Evolutionary conservation across 2,329 filamentous ascomycete species (phyloP).

Genomic region (Neocucurbitaria cava): DNA sequence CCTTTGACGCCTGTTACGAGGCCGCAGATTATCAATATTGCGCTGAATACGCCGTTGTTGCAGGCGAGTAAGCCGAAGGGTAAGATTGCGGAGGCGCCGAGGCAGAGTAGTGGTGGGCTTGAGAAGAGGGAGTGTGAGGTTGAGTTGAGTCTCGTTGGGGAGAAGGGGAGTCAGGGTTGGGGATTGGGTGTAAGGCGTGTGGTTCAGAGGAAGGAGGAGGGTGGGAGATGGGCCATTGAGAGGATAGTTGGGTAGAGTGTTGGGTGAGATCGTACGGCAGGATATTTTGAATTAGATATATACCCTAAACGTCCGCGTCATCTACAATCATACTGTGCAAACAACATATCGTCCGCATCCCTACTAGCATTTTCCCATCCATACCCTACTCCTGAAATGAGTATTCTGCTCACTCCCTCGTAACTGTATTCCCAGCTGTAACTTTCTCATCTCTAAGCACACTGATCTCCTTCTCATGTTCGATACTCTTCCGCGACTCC

Average conservation of each 20-base stretch:
- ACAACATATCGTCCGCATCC: too few relatives aligned
- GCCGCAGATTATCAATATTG: constrained; percentile 76
- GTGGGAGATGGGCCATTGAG: constrained; percentile 74
- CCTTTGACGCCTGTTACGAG: constrained; percentile 81
- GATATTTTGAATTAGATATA: too few relatives aligned
- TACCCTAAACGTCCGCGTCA: too few relatives aligned
- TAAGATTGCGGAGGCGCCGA: constrained; percentile 66
- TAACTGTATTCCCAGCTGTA: neutral
- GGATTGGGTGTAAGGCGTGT: constrained; percentile 86
- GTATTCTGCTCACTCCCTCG: neutral
- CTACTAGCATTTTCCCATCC: too few relatives aligned
- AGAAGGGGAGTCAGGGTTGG: constrained; percentile 76
- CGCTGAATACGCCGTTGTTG: constrained; percentile 83
- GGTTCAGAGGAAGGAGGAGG: constrained; percentile 74
- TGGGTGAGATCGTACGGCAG: too few relatives aligned
- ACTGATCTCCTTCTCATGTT: constrained; percentile 31
- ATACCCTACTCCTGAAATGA: too few relatives aligned
- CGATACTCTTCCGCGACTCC: constrained; percentile 29
- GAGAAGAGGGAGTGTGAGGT: constrained; percentile 71
- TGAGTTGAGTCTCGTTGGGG: constrained; percentile 75
- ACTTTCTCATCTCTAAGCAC: constrained; percentile 34
- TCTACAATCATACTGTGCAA: too few relatives aligned
- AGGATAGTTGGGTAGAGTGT: constrained; percentile 50
- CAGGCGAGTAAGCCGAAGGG: constrained; percentile 91
- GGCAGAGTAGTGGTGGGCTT: constrained; percentile 64